Conservation (phyloP, 805 yeast species). For the Kockiozyma suomiensis region DNA sequence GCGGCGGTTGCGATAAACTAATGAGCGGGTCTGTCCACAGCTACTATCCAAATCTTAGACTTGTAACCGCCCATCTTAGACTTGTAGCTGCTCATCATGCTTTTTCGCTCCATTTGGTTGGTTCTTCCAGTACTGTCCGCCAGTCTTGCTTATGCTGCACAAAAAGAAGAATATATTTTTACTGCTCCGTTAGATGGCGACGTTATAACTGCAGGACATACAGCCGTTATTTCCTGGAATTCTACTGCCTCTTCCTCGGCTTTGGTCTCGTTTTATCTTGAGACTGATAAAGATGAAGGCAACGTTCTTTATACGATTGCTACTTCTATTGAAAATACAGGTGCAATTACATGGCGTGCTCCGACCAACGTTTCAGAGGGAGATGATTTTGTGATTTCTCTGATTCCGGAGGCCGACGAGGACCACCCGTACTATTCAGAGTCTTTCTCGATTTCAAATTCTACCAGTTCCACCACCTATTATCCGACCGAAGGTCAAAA, state of each 20-base stretch:
- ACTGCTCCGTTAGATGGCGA: conserved; percentile 1
- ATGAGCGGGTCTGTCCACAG: too few species aligned
- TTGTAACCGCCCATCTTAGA: too few species aligned
- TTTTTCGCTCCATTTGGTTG: too few species aligned
- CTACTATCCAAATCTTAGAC: too few species aligned
- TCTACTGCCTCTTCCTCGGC: background rate
- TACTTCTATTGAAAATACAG: background rate
- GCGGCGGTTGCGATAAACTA: too few species aligned
- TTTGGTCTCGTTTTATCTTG: conserved; percentile 1
- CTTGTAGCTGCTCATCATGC: too few species aligned
- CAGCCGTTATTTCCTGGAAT: conserved; percentile 8
- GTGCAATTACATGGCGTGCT: conserved; percentile 4
- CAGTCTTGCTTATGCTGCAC: background rate
- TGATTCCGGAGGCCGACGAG: conserved; percentile 2
- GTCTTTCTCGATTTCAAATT: background rate
- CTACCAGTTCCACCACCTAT: background rate
- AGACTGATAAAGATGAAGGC: background rate
- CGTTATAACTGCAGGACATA: background rate
- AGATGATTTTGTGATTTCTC: conserved; percentile 1
- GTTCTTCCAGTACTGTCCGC: too few species aligned
- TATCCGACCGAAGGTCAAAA: conserved; percentile 2
- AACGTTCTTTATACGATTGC: conserved; percentile 2
- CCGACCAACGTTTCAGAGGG: conserved; percentile 1
- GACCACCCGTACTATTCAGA: background rate
- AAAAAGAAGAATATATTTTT: background rate